Evolutionary conservation across 1,284 basidiomycete species (phyloP), one percentile per base, ranked within the genome.

Genomic region (Xanthoconium separans): DNA sequence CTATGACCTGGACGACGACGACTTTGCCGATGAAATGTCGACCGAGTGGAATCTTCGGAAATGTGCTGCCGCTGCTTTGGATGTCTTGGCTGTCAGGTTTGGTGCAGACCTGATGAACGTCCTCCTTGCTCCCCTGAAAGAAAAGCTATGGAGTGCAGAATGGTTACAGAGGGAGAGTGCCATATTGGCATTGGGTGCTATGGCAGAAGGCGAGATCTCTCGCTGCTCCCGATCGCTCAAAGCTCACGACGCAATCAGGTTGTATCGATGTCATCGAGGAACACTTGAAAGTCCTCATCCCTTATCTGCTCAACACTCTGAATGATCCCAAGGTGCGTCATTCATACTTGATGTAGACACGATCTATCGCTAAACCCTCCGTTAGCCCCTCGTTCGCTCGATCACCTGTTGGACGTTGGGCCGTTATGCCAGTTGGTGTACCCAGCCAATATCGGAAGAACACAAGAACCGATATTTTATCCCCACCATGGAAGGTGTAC

Each of bases 361-460:
- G 22, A 24, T 47, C 24, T 24, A 42, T 41, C 5, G 3, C 47
- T 50, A 45, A 53, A 45, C 57, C 44, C 24, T 29, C 15, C 18
- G 20, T 6, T 65, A 95, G 90, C 96, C 97, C 33, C 84, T 99
- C 31, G 93, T 99, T 8, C 89, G 97, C 50, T 98, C 95, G 13
- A 99, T 99, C 70, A 95, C 96, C 16, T 99, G 97, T 72, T 99
- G 97, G 97, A 98, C 96, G 1, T 80, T 99, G 15, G 95, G 96
- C n/a, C 87, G 97, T 47, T 99, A 99, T 73, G 94, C 96, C 36
- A 92, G 89, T 66, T 99, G 97, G 97, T 93, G 91, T 61, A 91
- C 90, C 10, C 88, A 91, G 60, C 84, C 88, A 27, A 79, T 82
- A 58, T 89, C 82, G 30, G 87, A 86, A 58, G 93, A 95, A 60